Evolutionary conservation across 495 filamentous ascomycete genomes (phyloP), one percentile per base, ranked within the genome.

Genomic region (Tricharina praecox): DNA sequence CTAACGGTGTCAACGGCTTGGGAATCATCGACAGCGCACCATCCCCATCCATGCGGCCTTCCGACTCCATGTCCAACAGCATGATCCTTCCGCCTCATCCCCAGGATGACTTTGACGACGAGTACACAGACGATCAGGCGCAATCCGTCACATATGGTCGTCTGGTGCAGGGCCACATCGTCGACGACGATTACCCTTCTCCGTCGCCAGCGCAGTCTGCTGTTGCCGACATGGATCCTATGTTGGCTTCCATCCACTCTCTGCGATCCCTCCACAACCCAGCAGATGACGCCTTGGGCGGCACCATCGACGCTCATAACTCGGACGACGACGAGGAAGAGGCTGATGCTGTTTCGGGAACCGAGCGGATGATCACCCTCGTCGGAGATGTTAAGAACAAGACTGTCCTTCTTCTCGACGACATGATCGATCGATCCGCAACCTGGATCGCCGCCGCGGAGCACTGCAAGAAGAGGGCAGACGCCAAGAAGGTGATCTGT

Each of bases 361-460:
- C 85, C 30, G 90, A 97, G 63, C 82, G 83, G 62, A 95, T 85
- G 68, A 87, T 96, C 55, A 97, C 90, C 1, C 69, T 97, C 43
- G 92, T 97, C 25, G 90, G 90, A 49, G 83, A 96, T 52, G 90
- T 97, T 45, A 76, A 75, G 54, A 76, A 80, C 62, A 75, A 79
- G 46, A 75, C 82, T 1, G 90, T 95, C 30, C 79, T 97, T 63
- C 81, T 97, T 50, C 80, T 97, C 40, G 90, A 97, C 67, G 90
- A 97, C 64, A 93, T 97, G 82, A 95, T 97, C 55, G 90, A 97
- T 67, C 93, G 93, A 63, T 77, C 84, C 23, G 85, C 83, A 18
- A 92, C 84, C 16, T 97, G 90, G 90, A 90, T 96, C 55, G 90
- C 88, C 7, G 90, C 90, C n/a, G 90, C 90, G 8, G 90, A 97